phyloP scores from a whole-genome alignment of 73 alveolate genomes.

The Tetrahymena malaccensis region DNA sequence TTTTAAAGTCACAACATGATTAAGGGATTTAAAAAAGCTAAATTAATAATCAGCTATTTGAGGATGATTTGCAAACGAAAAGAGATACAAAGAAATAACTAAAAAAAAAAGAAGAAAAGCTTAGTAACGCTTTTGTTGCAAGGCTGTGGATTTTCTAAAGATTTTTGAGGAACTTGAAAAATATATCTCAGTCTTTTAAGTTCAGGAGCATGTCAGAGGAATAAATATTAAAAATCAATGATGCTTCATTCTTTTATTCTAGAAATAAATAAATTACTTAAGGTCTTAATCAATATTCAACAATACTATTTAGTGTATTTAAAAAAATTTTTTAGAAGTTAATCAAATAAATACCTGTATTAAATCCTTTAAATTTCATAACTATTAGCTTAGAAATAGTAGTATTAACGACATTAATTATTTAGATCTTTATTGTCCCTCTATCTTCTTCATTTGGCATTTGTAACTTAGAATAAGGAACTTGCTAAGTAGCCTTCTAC shows the following conservation, averaged over 20 bases:
- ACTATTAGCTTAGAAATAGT: not conserved
- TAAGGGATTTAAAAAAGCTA: too few species aligned
- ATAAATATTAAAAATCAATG: not conserved
- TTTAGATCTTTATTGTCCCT: not conserved
- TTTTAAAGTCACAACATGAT: not conserved
- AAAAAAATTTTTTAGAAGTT: not conserved
- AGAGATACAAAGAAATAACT: not conserved
- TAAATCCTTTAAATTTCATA: not conserved
- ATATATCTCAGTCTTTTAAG: not conserved
- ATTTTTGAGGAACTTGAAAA: not conserved
- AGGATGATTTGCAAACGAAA: not conserved
- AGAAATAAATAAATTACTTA: not conserved
- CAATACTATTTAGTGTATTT: not conserved
- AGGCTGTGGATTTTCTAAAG: not conserved
- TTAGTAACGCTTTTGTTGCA: not conserved
- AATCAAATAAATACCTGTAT: not conserved
- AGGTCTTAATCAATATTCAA: not conserved
- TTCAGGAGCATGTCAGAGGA: not conserved
- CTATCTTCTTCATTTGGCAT: not conserved
- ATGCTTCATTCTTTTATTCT: not conserved
- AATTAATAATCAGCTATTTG: not conserved
- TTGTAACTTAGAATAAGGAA: not conserved
- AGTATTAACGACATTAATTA: not conserved
- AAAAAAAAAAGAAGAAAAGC: not conserved
- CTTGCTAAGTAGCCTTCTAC: not conserved